Base-by-base conservation (phyloP, 1,284 basidiomycete species). In the Ustilago loliicola region DNA sequence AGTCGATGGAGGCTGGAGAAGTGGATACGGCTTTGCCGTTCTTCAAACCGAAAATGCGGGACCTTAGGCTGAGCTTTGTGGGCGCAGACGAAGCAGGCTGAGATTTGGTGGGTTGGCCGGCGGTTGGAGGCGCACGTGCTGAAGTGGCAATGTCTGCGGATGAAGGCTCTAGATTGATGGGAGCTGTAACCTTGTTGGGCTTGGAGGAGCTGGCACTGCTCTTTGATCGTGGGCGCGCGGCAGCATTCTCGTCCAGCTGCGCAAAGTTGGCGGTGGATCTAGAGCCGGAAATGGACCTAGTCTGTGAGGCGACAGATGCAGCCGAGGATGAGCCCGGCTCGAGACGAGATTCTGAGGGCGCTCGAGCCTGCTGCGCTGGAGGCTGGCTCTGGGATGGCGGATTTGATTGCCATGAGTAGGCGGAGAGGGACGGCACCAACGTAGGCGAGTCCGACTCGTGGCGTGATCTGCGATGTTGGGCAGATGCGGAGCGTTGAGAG, bases 21-120 rank as follows among this genome's bases (percentile, higher is more conserved):
- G 59, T 52, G 38, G 70, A 62, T 13, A 61, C 62, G 13, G 17
- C 40, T 29, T 71, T 70, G 27, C 47, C n/a, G 11, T 50, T 29
- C 38, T 71, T 79, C 40, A 60, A 25, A n/a, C 77, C 77, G 25
- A 79, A 79, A 30, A 79, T 63, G 50, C 77, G 61, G 2, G 68
- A 61, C 23, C 72, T 65, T 7, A 79, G 66, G 59, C 77, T 72
- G 34, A 54, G 53, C 34, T 75, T 79, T 21, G 76, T 57, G 2
- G 70, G 42, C 10, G 40, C 57, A 2, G 70, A 42, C 6, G 52
- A 48, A 6, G 61, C 8, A 0, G 61, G n/a, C 19, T 51, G 56
- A 15, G 53, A 15, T 32, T 61, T 57, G 9, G 61, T 3, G 23
- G 34, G 15, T 6, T 40, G 59, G 17, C n/a, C 32, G 27, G 51